Conservation (phyloP, 495 filamentous ascomycete species). For the Xylaria longipes region DNA sequence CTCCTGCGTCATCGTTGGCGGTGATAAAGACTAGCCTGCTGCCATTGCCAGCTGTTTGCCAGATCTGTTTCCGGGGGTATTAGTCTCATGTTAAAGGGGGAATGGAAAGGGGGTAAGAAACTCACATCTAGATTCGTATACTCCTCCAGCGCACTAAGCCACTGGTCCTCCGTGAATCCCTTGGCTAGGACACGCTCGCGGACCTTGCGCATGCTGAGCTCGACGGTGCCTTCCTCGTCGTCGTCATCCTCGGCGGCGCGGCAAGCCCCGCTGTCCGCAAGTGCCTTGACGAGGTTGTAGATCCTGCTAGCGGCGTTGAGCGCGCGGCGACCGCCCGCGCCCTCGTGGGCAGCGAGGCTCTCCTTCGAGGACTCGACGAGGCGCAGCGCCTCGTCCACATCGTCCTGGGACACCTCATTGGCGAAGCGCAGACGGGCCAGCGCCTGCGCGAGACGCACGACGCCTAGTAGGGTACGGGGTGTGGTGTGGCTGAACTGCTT, state of each 20-base stretch:
- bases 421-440: slow-evolving; percentile 92
- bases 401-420: slow-evolving; percentile 81
- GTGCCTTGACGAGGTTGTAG: slow-evolving; percentile 85
- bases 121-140: slow-evolving; percentile 88
- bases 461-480: slow-evolving; percentile 88
- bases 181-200: slow-evolving; percentile 90
- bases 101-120: slow-evolving; percentile 30
- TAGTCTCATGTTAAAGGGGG: slow-evolving; percentile 30
- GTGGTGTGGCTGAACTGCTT: slow-evolving; percentile 93
- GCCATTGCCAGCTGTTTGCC: slow-evolving; percentile 91
- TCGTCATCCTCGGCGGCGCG: slow-evolving; percentile 74
- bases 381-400: slow-evolving; percentile 93
- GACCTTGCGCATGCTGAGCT: slow-evolving; percentile 85
- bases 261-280: slow-evolving; percentile 78
- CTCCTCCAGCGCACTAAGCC: slow-evolving; percentile 83
- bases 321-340: slow-evolving; percentile 62
- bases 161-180: slow-evolving; percentile 95
- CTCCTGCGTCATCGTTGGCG: slow-evolving; percentile 42
- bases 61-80: slow-evolving; percentile 65
- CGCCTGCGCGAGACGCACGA: slow-evolving; percentile 91
- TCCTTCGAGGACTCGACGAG: slow-evolving; percentile 92
- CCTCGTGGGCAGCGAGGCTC: slow-evolving; percentile 70
- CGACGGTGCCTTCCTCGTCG: slow-evolving; percentile 62
- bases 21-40: slow-evolving; percentile 81
- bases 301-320: slow-evolving; percentile 88